Conservation (phyloP, 192 early-diverging fungal species). For the Chytriomyces sp. region DNA sequence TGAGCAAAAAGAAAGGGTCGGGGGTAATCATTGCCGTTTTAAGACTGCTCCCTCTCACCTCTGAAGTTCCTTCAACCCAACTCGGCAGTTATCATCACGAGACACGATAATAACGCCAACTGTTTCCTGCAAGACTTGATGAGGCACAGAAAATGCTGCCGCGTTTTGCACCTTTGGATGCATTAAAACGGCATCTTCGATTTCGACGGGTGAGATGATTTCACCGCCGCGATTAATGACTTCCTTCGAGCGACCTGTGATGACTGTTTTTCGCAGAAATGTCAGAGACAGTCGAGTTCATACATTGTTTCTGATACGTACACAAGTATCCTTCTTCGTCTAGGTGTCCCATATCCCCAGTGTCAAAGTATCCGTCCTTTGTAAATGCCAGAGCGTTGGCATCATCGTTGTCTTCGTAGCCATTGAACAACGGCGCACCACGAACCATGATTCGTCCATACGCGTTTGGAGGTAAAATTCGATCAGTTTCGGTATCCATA, state of each 20-base stretch:
- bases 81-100: conserved; percentile 4
- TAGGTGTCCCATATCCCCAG: conserved; percentile 82
- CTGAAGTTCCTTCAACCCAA: conserved; percentile 29
- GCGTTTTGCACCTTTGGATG: conserved; percentile 44
- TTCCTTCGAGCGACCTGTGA: conserved; percentile 88
- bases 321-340: conserved; percentile 75
- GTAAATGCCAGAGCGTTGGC: conserved; percentile 38
- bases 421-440: conserved; percentile 47
- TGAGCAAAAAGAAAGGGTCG: not conserved
- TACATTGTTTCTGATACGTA: conserved; percentile 21
- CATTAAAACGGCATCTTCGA: conserved; percentile 66
- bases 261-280: not conserved
- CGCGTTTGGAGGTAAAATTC: conserved; percentile 6
- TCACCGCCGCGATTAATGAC: conserved; percentile 89
- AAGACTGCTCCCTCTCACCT: not conserved
- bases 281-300: not conserved
- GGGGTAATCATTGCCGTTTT: not conserved
- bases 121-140: conserved; percentile 50
- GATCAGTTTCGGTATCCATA: conserved; percentile 19
- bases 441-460: conserved; percentile 52
- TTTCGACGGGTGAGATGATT: conserved; percentile 84
- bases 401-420: conserved; percentile 46
- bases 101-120: conserved; percentile 46
- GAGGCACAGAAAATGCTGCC: conserved; percentile 48
- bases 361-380: conserved; percentile 75